Percentiles rank a stretch among this genome's conserved stretches.
Conservation (phyloP, 352 stramenopile genomes). For the Phytophthora sp. region DNA sequence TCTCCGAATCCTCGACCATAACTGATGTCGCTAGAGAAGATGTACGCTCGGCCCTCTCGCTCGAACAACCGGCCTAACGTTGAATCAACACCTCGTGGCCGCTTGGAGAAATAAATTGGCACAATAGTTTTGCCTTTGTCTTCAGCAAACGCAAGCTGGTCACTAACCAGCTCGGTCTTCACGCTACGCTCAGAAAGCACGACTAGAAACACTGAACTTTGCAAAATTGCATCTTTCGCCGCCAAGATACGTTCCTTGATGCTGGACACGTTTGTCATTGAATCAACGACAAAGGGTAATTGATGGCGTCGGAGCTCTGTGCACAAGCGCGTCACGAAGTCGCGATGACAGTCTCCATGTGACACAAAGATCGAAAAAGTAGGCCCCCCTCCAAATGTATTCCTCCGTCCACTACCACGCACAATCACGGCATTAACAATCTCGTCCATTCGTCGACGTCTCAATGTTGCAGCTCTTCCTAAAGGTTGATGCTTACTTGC, state of each 20-base stretch:
- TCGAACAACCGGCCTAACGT: slow-evolving; percentile 47
- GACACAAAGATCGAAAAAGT: slow-evolving; percentile 75
- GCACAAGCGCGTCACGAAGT: slow-evolving; percentile 69
- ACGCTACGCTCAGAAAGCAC: slow-evolving; percentile 78
- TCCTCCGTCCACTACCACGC: slow-evolving; percentile 26
- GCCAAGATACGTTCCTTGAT: slow-evolving; percentile 79
- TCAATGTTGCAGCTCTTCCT: slow-evolving; percentile 22
- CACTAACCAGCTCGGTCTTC: slow-evolving; percentile 82
- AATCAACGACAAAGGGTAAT: slow-evolving; percentile 62
- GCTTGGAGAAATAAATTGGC: slow-evolving; percentile 70
- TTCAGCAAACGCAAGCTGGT: slow-evolving; percentile 84
- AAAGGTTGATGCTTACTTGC: slow-evolving; percentile 21
- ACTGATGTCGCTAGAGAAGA: slow-evolving; percentile 69
- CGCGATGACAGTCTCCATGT: slow-evolving; percentile 74
- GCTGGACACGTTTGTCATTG: slow-evolving; percentile 72
- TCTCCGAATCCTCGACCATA: slow-evolving; percentile 71
- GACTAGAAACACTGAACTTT: slow-evolving; percentile 72
- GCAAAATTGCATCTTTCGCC: slow-evolving; percentile 80
- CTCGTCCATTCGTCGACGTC: slow-evolving; percentile 46
- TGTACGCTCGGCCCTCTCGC: slow-evolving; percentile 36
- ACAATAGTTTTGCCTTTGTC: slow-evolving; percentile 84
- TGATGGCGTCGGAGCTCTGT: slow-evolving; percentile 56
- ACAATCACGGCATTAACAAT: slow-evolving; percentile 66
- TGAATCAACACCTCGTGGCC: slow-evolving; percentile 49
- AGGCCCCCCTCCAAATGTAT: slow-evolving; percentile 26